phyloP scores from a whole-genome alignment of 2,329 filamentous ascomycete genomes.

The Alternaria viburni region DNA sequence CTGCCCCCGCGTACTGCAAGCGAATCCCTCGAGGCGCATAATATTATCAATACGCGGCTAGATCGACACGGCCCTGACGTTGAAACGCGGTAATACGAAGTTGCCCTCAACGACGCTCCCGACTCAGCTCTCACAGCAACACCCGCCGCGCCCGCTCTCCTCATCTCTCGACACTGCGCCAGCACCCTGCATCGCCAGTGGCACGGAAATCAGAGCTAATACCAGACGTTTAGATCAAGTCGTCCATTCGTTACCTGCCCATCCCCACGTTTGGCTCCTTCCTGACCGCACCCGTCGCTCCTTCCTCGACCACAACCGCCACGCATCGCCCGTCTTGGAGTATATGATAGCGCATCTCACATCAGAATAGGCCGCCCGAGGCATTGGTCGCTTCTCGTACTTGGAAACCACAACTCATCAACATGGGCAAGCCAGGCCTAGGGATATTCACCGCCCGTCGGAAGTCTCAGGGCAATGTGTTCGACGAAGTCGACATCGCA shows the following conservation, averaged over 20 bases:
- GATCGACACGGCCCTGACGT: conserved; percentile 6
- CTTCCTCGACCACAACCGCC: conserved; percentile 6
- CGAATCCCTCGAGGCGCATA: background rate
- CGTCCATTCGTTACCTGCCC: conserved; percentile 8
- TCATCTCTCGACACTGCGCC: conserved; percentile 5
- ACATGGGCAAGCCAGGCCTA: conserved; percentile 43
- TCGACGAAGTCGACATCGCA: conserved; percentile 35
- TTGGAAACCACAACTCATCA: background rate
- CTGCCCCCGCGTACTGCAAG: conserved; percentile 5
- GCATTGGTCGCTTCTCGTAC: conserved; percentile 20
- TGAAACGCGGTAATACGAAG: conserved; percentile 19
- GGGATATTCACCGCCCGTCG: conserved; percentile 43
- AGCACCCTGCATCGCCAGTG: background rate
- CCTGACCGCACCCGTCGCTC: conserved; percentile 2
- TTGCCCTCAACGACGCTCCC: background rate
- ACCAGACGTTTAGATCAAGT: conserved; percentile 5
- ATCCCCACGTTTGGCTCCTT: background rate
- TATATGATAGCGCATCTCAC: conserved; percentile 26
- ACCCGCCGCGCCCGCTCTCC: conserved; percentile 2
- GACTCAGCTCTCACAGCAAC: conserved; percentile 10
- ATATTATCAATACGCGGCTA: conserved; percentile 1
- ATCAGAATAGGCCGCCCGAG: conserved; percentile 25
- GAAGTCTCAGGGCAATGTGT: conserved; percentile 46
- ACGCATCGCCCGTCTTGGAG: conserved; percentile 4
- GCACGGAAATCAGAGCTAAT: conserved; percentile 6